Conservation (phyloP, 192 early-diverging fungal species). For the Gigaspora rosea region DNA sequence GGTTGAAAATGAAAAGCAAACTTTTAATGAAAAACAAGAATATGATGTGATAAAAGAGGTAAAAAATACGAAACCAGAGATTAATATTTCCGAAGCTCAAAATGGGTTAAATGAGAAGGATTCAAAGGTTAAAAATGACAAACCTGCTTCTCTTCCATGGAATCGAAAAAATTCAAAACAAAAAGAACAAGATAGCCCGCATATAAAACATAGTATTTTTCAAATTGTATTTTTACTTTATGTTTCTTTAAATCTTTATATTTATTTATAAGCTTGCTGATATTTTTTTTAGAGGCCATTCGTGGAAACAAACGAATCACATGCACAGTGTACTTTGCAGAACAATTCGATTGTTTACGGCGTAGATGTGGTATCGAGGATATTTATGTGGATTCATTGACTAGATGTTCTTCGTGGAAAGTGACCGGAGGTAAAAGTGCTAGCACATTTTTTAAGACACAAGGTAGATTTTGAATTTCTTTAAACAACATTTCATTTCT, state of each 20-base stretch:
- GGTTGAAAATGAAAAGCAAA: neutral
- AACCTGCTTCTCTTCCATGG: neutral
- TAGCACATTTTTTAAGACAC: slow-evolving; percentile 80
- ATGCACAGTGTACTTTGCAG: slow-evolving; percentile 84
- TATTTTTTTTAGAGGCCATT: slow-evolving; percentile 53
- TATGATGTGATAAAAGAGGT: neutral
- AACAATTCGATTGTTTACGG: slow-evolving; percentile 85
- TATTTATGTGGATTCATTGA: slow-evolving; percentile 75
- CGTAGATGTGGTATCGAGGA: slow-evolving; percentile 79
- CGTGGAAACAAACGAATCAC: slow-evolving; percentile 72
- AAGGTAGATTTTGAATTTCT: slow-evolving; percentile 63
- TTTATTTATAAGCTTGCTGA: neutral
- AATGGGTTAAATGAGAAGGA: neutral
- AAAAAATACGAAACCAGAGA: neutral
- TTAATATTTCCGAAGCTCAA: neutral
- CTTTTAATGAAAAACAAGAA: neutral
- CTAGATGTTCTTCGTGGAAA: slow-evolving; percentile 76
- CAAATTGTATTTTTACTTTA: neutral
- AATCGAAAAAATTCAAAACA: neutral
- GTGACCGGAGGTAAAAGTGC: slow-evolving; percentile 88
- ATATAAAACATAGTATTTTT: slow-evolving; percentile 56
- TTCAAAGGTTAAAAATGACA: neutral
- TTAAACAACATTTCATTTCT: neutral
- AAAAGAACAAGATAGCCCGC: slow-evolving; percentile 37
- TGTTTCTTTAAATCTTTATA: neutral